phyloP scores from a whole-genome alignment of 345 rosid species.

The Hibiscus trionum region DNA sequence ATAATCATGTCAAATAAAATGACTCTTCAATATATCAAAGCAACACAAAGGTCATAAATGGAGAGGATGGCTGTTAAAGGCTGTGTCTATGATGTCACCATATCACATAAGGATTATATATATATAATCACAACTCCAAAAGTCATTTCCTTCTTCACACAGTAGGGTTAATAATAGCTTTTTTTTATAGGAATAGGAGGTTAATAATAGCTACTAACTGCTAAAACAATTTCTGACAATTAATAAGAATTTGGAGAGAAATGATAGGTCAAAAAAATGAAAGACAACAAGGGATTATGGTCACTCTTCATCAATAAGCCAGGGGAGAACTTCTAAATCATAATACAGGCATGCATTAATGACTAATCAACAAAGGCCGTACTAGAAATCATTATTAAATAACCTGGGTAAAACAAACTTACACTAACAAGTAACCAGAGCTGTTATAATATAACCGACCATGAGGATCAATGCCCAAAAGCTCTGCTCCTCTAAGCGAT shows the following conservation, averaged over 20 bases:
- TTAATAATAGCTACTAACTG: not conserved
- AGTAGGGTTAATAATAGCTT: not conserved
- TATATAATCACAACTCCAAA: not conserved
- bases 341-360: not conserved
- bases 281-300: constrained; percentile 23
- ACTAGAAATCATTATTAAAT: not conserved
- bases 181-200: too few species aligned
- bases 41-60: not conserved
- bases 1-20: not conserved
- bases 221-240: not conserved
- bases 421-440: constrained; percentile 88
- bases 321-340: constrained; percentile 46
- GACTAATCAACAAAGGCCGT: not conserved
- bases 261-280: not conserved
- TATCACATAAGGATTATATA: not conserved
- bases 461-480: constrained; percentile 69
- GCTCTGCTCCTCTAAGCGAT: constrained; percentile 81
- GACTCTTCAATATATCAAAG: not conserved
- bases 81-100: not conserved
- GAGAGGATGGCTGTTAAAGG: not conserved
- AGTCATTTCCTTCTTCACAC: not conserved
- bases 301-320: constrained; percentile 65
- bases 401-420: constrained; percentile 36
- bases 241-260: not conserved
- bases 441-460: constrained; percentile 69